These are phyloP conservation scores for Periconia sp. DNA, from an alignment of 2,329 filamentous ascomycete species.

Conservation along the genomic window DNA sequence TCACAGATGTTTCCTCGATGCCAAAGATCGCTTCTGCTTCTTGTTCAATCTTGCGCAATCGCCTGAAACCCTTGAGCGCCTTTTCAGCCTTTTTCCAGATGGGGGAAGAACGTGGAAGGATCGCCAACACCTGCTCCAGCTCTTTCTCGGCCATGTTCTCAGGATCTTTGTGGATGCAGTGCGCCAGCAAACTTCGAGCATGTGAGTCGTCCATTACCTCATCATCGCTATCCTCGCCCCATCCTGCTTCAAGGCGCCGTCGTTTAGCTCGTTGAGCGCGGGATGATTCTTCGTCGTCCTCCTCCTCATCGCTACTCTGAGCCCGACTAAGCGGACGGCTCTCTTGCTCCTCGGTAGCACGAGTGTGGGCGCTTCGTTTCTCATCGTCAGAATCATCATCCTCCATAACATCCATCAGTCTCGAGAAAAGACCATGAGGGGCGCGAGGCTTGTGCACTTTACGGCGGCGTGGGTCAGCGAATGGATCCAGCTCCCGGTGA, in stretches of 20 bases:
- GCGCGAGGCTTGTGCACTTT: slow-evolving; percentile 57
- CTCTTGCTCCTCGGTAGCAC: slow-evolving; percentile 83
- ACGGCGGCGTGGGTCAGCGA: slow-evolving; percentile 61
- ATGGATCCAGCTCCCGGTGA: slow-evolving; percentile 47
- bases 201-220: slow-evolving; percentile 51
- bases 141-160: slow-evolving; percentile 69
- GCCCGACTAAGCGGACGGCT: slow-evolving; percentile 77
- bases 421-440: slow-evolving; percentile 77
- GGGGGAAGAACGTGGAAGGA: slow-evolving; percentile 58
- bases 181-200: slow-evolving; percentile 50
- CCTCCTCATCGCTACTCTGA: slow-evolving; percentile 54
- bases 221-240: slow-evolving; percentile 52
- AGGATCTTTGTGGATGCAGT: slow-evolving; percentile 61
- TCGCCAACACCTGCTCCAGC: slow-evolving; percentile 56
- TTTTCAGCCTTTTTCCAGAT: slow-evolving; percentile 77
- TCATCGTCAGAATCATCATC: slow-evolving; percentile 86
- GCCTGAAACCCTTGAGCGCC: slow-evolving; percentile 56
- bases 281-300: slow-evolving; percentile 50
- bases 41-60: slow-evolving; percentile 76
- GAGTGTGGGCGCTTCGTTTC: slow-evolving; percentile 63
- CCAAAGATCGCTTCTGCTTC: slow-evolving; percentile 74
- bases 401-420: slow-evolving; percentile 71
- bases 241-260: slow-evolving; percentile 47
- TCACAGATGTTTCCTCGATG: slow-evolving; percentile 45
- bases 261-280: slow-evolving; percentile 49